Evolutionary conservation across 2,329 filamentous ascomycete genomes (phyloP), one percentile per base, ranked within the genome.

Genomic region (Pestalotiopsis sp.): DNA sequence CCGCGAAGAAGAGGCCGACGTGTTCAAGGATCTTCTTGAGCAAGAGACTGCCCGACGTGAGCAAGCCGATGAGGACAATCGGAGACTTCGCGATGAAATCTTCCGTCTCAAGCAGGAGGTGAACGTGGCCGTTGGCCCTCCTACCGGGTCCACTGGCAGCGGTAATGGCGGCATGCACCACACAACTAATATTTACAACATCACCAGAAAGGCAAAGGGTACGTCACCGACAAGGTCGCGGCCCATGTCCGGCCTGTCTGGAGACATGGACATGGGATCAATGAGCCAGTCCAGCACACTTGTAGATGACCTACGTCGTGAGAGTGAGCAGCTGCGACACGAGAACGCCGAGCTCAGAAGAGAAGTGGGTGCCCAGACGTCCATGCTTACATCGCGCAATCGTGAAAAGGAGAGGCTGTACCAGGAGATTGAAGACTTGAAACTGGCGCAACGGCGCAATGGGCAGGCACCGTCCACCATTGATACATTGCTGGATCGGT

Each of bases 371-470:
- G 96, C 96, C 2, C 96, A 99, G 79, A 97, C 95, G 0, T 98
- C 95, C 0, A 98, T 99, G 94, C 87, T 99, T 41, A 98, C 95
- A 1, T 98, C 96, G 45, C 89, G 96, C 27, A 98, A 98, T 76
- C 92, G 94, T 31, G 96, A 99, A 78, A 97, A 97, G 77, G 95
- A 98, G 78, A 90, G 94, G 4, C 85, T 99, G 9, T 97, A 98
- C 79, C 94, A 97, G 77, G 95, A 99, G 78, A 98, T 98, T 71
- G 96, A 99, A 80, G 95, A 98, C 70, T 85, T 99, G 71, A 99
- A 98, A 81, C 90, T 98, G 75, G 90, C 92, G 1, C 91, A 94
- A 72, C 91, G 94, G 67, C 90, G 93, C 71, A 89, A 89, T 38
- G 92, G 87, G 73, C 76, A 84, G 3, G 86, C 87, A 1, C 85